Conservation (phyloP, 2,329 filamentous ascomycete genomes). For the Cladophialophora exuberans region DNA sequence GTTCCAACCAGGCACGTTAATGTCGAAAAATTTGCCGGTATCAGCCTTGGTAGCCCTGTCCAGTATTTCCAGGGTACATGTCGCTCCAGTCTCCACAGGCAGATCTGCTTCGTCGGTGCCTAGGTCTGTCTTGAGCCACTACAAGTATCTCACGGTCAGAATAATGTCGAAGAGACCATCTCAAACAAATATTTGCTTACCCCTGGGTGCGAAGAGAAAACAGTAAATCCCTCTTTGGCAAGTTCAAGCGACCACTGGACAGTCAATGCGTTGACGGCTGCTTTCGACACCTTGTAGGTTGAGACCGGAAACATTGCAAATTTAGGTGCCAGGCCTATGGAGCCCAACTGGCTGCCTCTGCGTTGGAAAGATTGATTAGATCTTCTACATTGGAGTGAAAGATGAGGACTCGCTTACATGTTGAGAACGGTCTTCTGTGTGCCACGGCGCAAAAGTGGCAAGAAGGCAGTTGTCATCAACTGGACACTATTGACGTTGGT, state of each 20-base stretch:
- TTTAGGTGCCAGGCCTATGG: conserved; percentile 37
- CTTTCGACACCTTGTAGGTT: conserved; percentile 50
- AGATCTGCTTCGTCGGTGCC: conserved; percentile 45
- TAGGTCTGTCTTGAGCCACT: conserved; percentile 40
- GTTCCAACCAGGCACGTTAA: conserved; percentile 42
- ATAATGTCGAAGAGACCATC: too few relatives aligned
- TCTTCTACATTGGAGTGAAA: neutral
- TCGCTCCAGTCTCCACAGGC: conserved; percentile 42
- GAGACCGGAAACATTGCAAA: conserved; percentile 27
- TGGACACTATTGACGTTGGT: conserved; percentile 50
- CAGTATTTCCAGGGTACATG: conserved; percentile 50
- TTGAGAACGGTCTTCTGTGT: conserved; percentile 48
- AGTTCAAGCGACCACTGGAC: conserved; percentile 46
- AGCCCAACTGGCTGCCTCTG: conserved; percentile 46
- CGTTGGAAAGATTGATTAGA: neutral
- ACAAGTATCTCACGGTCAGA: too few relatives aligned
- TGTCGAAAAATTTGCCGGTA: conserved; percentile 54
- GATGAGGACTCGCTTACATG: conserved; percentile 39
- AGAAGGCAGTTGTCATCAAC: conserved; percentile 43
- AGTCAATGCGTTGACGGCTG: conserved; percentile 53
- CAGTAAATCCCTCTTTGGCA: conserved; percentile 45
- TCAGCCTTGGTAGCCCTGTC: conserved; percentile 43
- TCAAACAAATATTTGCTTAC: conserved; percentile 4
- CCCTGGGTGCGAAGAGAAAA: conserved; percentile 47
- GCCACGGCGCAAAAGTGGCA: conserved; percentile 45